Base-by-base conservation (phyloP, 169 alveolate species). In the Cryptosporidium felis region DNA sequence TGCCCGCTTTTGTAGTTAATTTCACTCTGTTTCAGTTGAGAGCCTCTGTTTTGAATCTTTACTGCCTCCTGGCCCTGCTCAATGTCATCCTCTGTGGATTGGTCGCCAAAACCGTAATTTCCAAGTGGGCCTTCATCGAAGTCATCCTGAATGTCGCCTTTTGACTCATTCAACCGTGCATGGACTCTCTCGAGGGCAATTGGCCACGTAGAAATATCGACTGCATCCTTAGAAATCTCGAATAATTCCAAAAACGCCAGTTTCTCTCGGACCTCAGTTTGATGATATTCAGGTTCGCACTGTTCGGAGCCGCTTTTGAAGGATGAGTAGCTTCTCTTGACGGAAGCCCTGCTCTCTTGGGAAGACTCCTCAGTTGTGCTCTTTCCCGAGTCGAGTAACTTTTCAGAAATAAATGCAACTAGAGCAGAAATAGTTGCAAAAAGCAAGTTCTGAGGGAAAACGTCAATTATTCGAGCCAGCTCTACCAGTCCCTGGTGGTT, bases 151-250 rank as follows among this genome's bases (percentile, higher is more conserved):
- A 56, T 16, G 2, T 56, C 63, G 32, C 34, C 49, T 18, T 14
- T 45, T 9, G 81, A 44, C 4, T 65, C 62, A 18, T 26, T 45
- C 59, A 34, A 26, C 34, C 34, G 45, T 28, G 44, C 26, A 56
- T 32, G 81, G 44, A 65, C 23, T 12, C 12, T 34, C 6, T 49
- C 81, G 6, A 65, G 16, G 18, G 49, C 32, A 5, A 65, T 32
- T 5, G 85, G 85, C 85, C 85, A 74, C 32, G 85, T 40, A 1
- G 10, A 32, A 14, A 32, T 10, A 61, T 61, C 80, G n/a, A 32
- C 18, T 28, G 18, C 32, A 5, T 21, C 26, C 23, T n/a, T 18
- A 3, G 56, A 28, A 36, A 38, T 21, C 21, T 16, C 40, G 4
- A 65, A 47, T 0, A 10, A n/a, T 16, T 65, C 81, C 23, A 65